Conservation (phyloP, 2,329 filamentous ascomycete genomes). For the Decorospora gaudefroyi region DNA sequence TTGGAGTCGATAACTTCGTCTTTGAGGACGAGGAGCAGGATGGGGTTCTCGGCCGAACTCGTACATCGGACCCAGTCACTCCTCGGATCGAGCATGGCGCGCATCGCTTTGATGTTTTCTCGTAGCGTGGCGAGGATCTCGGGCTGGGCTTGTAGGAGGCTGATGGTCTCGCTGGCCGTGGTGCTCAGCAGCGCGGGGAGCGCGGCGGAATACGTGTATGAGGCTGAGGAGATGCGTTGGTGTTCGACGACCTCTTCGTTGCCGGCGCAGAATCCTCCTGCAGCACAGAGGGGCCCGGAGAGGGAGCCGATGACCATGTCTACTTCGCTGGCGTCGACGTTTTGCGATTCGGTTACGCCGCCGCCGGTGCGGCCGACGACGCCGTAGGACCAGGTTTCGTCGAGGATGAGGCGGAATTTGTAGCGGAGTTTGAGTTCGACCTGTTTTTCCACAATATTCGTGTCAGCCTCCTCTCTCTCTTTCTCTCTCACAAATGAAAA, state of each 20-base stretch:
- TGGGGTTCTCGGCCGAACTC: slow-evolving; percentile 80
- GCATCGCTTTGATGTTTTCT: slow-evolving; percentile 85
- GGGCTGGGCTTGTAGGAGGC: slow-evolving; percentile 82
- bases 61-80: slow-evolving; percentile 91
- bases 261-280: slow-evolving; percentile 94
- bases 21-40: slow-evolving; percentile 83
- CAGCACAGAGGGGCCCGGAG: slow-evolving; percentile 84
- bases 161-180: slow-evolving; percentile 90
- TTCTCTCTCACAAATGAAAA: too few species aligned
- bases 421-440: slow-evolving; percentile 93
- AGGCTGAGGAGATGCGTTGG: slow-evolving; percentile 87
- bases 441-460: too few species aligned
- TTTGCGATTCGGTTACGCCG: slow-evolving; percentile 93
- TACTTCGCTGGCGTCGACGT: slow-evolving; percentile 88
- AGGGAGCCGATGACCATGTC: slow-evolving; percentile 98
- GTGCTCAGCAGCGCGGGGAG: slow-evolving; percentile 91
- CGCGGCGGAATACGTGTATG: slow-evolving; percentile 95
- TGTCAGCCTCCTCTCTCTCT: too few species aligned
- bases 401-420: slow-evolving; percentile 96
- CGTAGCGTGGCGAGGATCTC: slow-evolving; percentile 77
- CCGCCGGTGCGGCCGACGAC: slow-evolving; percentile 89
- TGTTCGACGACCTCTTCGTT: slow-evolving; percentile 91
- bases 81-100: slow-evolving; percentile 83
- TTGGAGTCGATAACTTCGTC: slow-evolving; percentile 75
- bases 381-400: slow-evolving; percentile 97